These are phyloP conservation scores for Castanospermum australe DNA, from an alignment of 306 rosid genomes.

Conservation along the genomic window DNA sequence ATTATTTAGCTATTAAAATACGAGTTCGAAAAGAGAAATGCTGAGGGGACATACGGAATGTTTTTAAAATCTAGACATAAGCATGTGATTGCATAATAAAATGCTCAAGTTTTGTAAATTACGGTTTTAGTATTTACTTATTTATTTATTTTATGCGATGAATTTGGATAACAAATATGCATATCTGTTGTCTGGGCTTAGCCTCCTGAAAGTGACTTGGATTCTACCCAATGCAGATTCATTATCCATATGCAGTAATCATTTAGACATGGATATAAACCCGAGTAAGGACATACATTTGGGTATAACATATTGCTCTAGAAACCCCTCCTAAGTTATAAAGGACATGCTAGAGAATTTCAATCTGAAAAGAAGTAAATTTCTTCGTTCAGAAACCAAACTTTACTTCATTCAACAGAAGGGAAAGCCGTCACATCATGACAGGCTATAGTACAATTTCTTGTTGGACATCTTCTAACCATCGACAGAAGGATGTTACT, in stretches of 20 bases:
- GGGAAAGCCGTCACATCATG: background rate
- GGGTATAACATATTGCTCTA: background rate
- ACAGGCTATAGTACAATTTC: background rate
- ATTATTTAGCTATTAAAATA: background rate
- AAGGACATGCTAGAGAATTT: background rate
- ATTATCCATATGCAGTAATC: background rate
- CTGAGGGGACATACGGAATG: background rate
- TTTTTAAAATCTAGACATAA: background rate
- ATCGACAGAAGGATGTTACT: too few relatives aligned
- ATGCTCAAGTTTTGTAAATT: background rate
- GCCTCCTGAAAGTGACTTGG: background rate
- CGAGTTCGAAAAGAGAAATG: background rate
- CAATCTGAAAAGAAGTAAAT: background rate
- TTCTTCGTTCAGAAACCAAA: background rate
- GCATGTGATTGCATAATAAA: conserved; percentile 6
- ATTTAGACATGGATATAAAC: background rate
- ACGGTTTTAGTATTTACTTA: background rate
- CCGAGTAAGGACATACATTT: background rate
- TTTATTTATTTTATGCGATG: background rate
- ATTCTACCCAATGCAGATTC: background rate
- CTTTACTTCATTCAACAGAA: background rate
- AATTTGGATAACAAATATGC: background rate
- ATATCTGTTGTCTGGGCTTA: background rate
- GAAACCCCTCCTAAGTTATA: background rate
- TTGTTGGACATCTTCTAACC: background rate